Base-by-base conservation (phyloP, 116 monocot genomes). In the Phalaenopsis hybrid region DNA sequence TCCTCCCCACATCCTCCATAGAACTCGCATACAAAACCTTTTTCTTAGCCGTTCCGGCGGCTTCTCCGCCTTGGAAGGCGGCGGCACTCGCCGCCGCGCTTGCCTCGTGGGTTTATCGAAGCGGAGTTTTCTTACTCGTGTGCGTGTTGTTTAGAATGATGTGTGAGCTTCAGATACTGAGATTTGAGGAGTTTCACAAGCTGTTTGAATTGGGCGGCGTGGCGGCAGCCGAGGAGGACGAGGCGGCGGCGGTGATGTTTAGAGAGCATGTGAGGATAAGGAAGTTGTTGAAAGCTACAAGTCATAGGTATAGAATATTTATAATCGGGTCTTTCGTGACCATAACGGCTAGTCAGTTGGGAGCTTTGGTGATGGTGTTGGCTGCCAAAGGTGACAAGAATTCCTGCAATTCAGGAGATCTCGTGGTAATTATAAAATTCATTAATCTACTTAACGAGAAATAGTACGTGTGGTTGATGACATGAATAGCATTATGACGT, bases 81-180 rank as follows among this genome's bases (percentile, higher is more conserved):
- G n/a, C n/a, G n/a, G n/a, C n/a, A n/a, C n/a, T n/a, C n/a, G n/a
- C n/a, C n/a, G n/a, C n/a, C n/a, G 83, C 79, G 34, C 55, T 92
- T 20, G 79, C 74, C 11, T 88, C 90, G 8, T 92, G 92, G 92
- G 83, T 90, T 59, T 90, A 92, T 79, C 81, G 88, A 31, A 90
- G 88, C 7, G 86, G 78, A 33, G 88, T 90, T 75, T 92, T 90
- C 82, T 73, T 92, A 58, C 80, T 90, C 55, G 86, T 90, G 21
- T 92, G 92, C 72, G 88, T 90, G 61, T 76, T 92, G 69, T 92
- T 92, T 81, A 77, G 88, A 57, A 80, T 92, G 50, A 90, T 88
- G 1, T 90, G 92, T 84, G 83, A 90, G 84, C 90, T 92, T 61
- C 92, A 92, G 88, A 92, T 92, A 37, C 84, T 92, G 15, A 67